Percentiles rank a stretch among this genome's conserved stretches.
Conservation (phyloP, 2,329 filamentous ascomycete genomes). For the Nothopassalora personata region DNA sequence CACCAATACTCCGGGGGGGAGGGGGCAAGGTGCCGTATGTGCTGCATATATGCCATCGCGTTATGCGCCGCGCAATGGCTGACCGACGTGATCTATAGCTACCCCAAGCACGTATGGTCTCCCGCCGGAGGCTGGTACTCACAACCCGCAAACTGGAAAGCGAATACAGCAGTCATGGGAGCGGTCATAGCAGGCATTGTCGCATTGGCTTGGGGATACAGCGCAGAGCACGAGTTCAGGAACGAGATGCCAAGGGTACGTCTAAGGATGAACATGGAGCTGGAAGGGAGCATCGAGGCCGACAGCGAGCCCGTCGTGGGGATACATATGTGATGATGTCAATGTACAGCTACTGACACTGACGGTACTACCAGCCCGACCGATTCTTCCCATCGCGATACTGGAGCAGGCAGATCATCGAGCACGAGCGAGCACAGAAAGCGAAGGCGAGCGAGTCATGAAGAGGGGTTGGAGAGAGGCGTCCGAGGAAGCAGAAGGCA, state of each 20-base stretch:
- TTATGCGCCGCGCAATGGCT: conserved; percentile 18
- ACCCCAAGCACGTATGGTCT: conserved; percentile 80
- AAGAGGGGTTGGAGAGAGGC: background rate
- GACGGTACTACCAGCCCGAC: conserved; percentile 41
- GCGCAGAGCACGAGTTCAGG: conserved; percentile 67
- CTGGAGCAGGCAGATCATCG: conserved; percentile 67
- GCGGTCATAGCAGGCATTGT: conserved; percentile 63
- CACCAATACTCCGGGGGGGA: conserved; percentile 54
- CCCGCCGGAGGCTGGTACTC: conserved; percentile 96
- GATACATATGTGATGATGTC: no score
- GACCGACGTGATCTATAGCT: conserved; percentile 18
- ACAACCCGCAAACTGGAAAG: conserved; percentile 90
- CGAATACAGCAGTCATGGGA: conserved; percentile 76
- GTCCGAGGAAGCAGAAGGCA: background rate
- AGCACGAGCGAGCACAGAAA: conserved; percentile 53
- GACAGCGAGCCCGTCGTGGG: background rate
- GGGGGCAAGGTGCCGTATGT: conserved; percentile 71
- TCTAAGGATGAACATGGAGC: background rate
- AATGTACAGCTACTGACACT: no score
- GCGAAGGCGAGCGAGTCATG: conserved; percentile 11
- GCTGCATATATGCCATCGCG: no score
- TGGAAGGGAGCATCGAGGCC: background rate
- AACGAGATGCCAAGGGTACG: conserved; percentile 64
- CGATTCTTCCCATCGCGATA: conserved; percentile 80
- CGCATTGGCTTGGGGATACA: conserved; percentile 62